Conservation (phyloP, 352 stramenopile genomes). For the Aphanomyces astaci region DNA sequence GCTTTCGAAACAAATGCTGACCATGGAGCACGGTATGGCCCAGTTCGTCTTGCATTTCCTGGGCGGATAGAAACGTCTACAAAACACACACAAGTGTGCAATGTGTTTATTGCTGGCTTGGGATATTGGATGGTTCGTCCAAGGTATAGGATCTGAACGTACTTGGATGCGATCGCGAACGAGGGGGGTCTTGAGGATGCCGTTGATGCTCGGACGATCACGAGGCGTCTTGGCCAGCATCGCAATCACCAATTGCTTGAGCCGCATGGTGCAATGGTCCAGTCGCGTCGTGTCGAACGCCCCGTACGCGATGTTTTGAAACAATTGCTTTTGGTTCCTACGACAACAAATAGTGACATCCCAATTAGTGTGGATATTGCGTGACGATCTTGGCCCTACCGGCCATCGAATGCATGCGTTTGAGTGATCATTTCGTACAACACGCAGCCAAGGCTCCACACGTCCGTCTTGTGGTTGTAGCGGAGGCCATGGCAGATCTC, state of each 20-base stretch:
- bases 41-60: slow-evolving; percentile 44
- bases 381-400: slow-evolving; percentile 22
- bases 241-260: slow-evolving; percentile 36
- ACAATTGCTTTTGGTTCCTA: slow-evolving; percentile 62
- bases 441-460: slow-evolving; percentile 92
- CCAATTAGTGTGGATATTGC: no score
- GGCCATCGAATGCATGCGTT: slow-evolving; percentile 82
- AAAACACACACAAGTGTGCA: neutral
- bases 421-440: slow-evolving; percentile 89
- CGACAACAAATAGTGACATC: neutral
- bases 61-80: slow-evolving; percentile 43
- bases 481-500: slow-evolving; percentile 88
- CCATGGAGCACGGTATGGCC: slow-evolving; percentile 67
- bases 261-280: slow-evolving; percentile 24
- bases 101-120: no score
- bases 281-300: slow-evolving; percentile 26
- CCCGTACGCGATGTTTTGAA: slow-evolving; percentile 56
- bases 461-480: slow-evolving; percentile 91
- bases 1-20: slow-evolving; percentile 54
- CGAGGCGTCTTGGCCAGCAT: slow-evolving; percentile 60
- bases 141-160: no score
- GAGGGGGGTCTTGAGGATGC: slow-evolving; percentile 46
- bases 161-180: slow-evolving; percentile 52
- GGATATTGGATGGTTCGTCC: no score
- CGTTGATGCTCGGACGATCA: slow-evolving; percentile 53